Percentiles rank a stretch among this genome's conserved stretches.
Evolutionary conservation across 345 rosid genomes (phyloP).

Genomic region (Ricinus communis): DNA sequence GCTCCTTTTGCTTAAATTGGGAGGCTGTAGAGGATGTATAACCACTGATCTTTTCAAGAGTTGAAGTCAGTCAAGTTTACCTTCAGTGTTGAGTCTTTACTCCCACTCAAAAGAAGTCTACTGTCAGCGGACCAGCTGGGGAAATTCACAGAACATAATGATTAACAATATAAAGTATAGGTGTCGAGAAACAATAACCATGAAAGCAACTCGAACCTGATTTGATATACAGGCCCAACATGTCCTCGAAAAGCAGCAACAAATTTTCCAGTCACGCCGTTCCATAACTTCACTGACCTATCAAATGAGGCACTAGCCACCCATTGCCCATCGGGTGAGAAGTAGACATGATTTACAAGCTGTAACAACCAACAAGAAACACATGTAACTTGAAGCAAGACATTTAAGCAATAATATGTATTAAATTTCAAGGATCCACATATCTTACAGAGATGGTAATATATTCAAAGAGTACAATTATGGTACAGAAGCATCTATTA

Average conservation of each 20-base stretch:
- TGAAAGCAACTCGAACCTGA: conserved; percentile 50
- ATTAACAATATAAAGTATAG: conserved; percentile 12
- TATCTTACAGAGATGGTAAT: not conserved
- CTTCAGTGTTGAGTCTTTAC: conserved; percentile 96
- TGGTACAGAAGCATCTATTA: not conserved
- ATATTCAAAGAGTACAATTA: not conserved
- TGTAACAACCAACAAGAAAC: conserved; percentile 36
- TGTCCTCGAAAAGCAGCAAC: conserved; percentile 87
- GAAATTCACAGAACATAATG: conserved; percentile 12
- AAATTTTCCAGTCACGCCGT: conserved; percentile 81
- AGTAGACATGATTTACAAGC: conserved; percentile 92
- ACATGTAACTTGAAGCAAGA: not conserved
- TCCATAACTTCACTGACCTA: conserved; percentile 89
- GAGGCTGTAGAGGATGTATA: too few species aligned
- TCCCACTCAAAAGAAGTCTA: conserved; percentile 91
- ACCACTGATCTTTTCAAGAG: not conserved
- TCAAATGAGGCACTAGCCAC: conserved; percentile 97
- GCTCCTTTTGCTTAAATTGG: too few species aligned
- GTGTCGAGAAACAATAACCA: conserved; percentile 1
- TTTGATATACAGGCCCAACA: conserved; percentile 92
- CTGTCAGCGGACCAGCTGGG: conserved; percentile 98
- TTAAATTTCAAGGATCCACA: not conserved
- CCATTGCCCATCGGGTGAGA: conserved; percentile 98
- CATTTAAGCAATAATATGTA: not conserved
- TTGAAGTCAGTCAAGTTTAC: conserved; percentile 27